Conservation (phyloP, 306 rosid species). For the Glycine tomentella region DNA sequence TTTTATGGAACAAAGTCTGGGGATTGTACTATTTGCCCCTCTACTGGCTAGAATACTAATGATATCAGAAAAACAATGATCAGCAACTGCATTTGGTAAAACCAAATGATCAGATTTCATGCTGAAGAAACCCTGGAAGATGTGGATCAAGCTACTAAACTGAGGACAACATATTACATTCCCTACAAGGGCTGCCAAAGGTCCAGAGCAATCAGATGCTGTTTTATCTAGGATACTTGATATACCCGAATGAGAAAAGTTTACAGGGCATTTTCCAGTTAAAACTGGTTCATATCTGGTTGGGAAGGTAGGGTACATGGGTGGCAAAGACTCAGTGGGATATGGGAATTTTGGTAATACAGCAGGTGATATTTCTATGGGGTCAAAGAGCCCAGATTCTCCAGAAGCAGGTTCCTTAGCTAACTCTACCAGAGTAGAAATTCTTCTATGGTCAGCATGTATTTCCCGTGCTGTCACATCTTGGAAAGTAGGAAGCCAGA, state of each 20-base stretch:
- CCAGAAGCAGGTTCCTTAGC: constrained; percentile 74
- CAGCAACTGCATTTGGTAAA: constrained; percentile 66
- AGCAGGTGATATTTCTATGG: constrained; percentile 94
- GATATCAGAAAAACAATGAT: constrained; percentile 85
- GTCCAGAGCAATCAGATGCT: constrained; percentile 85
- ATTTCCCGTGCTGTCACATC: constrained; percentile 65
- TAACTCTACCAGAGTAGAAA: constrained; percentile 58
- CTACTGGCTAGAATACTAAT: constrained; percentile 81
- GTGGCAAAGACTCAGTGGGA: constrained; percentile 74
- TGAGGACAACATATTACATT: constrained; percentile 97
- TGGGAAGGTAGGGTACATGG: constrained; percentile 90
- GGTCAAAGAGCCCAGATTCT: constrained; percentile 70
- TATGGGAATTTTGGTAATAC: constrained; percentile 80
- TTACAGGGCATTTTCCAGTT: constrained; percentile 90
- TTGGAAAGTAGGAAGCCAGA: constrained; percentile 73
- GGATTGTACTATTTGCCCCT: constrained; percentile 79
- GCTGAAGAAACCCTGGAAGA: constrained; percentile 85
- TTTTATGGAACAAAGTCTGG: constrained; percentile 78
- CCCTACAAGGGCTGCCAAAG: constrained; percentile 85
- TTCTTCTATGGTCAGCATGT: constrained; percentile 46
- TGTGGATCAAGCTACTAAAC: constrained; percentile 82
- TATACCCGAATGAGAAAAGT: constrained; percentile 73
- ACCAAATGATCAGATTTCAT: constrained; percentile 71
- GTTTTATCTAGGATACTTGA: constrained; percentile 80
- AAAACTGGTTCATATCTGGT: constrained; percentile 84